Evolutionary conservation across 441 rosid genomes (phyloP).

Genomic region (Pelargonium fulgidum): DNA sequence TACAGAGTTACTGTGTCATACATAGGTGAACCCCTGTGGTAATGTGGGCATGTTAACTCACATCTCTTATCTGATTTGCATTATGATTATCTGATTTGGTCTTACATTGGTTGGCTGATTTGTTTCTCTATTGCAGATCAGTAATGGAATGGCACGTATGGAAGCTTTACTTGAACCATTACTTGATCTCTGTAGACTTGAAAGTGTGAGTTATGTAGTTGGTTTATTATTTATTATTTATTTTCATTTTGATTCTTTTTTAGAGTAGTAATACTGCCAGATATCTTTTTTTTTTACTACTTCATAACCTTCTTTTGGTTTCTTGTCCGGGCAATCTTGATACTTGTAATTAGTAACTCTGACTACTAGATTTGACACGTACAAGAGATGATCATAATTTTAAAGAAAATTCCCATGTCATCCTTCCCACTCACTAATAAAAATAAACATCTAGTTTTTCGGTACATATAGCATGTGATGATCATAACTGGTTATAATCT

Average conservation of each 20-base stretch:
- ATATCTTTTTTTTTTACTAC: not conserved
- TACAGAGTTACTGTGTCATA: not conserved
- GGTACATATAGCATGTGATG: not conserved
- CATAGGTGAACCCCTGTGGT: not conserved
- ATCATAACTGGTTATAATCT: not conserved
- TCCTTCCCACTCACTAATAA: not conserved
- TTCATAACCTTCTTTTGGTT: not conserved
- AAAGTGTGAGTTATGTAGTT: constrained; percentile 51
- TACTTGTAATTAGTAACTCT: not conserved
- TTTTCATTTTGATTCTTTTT: too few relatives aligned
- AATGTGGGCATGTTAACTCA: not conserved
- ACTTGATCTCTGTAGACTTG: constrained; percentile 52
- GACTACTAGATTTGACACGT: not conserved
- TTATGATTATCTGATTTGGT: constrained; percentile 15
- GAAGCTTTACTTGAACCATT: constrained; percentile 64
- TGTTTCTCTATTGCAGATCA: constrained; percentile 40
- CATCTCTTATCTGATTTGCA: constrained; percentile 12
- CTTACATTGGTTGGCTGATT: constrained; percentile 15
- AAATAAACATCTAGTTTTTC: not conserved
- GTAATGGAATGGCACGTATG: constrained; percentile 50
- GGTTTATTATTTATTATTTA: not conserved
- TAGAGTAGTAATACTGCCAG: not conserved
- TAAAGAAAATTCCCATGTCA: not conserved
- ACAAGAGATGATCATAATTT: not conserved
- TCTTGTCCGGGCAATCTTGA: not conserved